Evolutionary conservation across 2,329 filamentous ascomycete genomes (phyloP).

Genomic region (Stenocarpella maydis): DNA sequence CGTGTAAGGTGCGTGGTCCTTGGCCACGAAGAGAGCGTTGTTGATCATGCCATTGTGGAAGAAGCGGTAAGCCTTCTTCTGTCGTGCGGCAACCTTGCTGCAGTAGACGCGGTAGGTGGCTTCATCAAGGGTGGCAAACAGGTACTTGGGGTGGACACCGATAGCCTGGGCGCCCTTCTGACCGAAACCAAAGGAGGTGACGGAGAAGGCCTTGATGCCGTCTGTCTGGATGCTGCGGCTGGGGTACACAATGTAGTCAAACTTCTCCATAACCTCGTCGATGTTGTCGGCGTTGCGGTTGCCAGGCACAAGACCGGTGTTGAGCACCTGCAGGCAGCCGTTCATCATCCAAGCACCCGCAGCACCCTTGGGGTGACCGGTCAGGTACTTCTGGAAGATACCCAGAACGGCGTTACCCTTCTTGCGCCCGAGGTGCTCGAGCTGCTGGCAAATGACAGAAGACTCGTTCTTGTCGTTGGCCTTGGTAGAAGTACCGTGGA

Average conservation of each 20-base stretch:
- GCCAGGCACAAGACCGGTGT: slow-evolving; percentile 91
- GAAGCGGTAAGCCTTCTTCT: slow-evolving; percentile 99
- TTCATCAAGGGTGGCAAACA: slow-evolving; percentile 93
- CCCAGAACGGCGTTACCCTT: slow-evolving; percentile 96
- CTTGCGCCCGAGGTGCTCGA: slow-evolving; percentile 90
- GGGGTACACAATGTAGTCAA: slow-evolving; percentile 97
- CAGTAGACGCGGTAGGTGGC: slow-evolving; percentile 83
- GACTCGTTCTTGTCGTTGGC: slow-evolving; percentile 99
- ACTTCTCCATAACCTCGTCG: slow-evolving; percentile 95
- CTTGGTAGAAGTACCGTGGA: slow-evolving; percentile 98
- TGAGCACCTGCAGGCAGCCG: slow-evolving; percentile 93
- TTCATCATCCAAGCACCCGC: slow-evolving; percentile 99
- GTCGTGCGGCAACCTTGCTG: slow-evolving; percentile 86
- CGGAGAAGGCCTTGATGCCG: slow-evolving; percentile 97
- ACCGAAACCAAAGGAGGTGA: slow-evolving; percentile 98
- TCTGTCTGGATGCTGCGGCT: slow-evolving; percentile 96
- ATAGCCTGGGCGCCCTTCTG: slow-evolving; percentile 99
- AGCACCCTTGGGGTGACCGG: slow-evolving; percentile 98
- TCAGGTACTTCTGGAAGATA: slow-evolving; percentile 99
- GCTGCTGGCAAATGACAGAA: slow-evolving; percentile 94
- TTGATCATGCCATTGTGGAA: slow-evolving; percentile 99
- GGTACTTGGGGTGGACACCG: slow-evolving; percentile 94
- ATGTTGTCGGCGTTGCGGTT: slow-evolving; percentile 99
- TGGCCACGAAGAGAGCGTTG: slow-evolving; percentile 97
- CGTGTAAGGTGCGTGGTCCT: slow-evolving; percentile 88